Evolutionary conservation across 164 flowering plant genomes (phyloP).

Genomic region (Nymphaea colorata): DNA sequence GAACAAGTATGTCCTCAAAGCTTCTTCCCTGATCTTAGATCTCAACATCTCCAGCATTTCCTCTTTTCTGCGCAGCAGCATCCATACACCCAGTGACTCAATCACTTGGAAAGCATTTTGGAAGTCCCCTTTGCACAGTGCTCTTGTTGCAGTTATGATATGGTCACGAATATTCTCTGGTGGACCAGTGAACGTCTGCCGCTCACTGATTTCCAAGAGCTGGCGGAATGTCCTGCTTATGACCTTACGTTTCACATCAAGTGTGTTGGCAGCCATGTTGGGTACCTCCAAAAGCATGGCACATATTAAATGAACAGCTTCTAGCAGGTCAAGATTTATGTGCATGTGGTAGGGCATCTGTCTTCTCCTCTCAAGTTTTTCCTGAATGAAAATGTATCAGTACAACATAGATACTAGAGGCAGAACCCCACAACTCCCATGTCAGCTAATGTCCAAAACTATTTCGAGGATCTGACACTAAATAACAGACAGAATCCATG

Average conservation of each 20-base stretch:
- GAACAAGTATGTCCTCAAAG: slow-evolving; percentile 77
- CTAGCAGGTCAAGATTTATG: slow-evolving; percentile 89
- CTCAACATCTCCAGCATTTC: slow-evolving; percentile 61
- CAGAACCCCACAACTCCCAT: no score
- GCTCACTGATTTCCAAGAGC: slow-evolving; percentile 70
- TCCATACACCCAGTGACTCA: slow-evolving; percentile 74
- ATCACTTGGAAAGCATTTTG: slow-evolving; percentile 62
- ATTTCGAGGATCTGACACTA: no score
- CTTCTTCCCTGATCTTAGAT: slow-evolving; percentile 87
- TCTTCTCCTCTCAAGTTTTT: slow-evolving; percentile 80
- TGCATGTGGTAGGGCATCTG: slow-evolving; percentile 99
- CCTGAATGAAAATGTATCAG: slow-evolving; percentile 49
- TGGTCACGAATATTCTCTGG: slow-evolving; percentile 95
- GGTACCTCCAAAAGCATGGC: slow-evolving; percentile 99
- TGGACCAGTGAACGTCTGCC: slow-evolving; percentile 83
- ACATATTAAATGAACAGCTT: slow-evolving; percentile 79
- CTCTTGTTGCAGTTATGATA: slow-evolving; percentile 84
- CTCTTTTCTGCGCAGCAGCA: slow-evolving; percentile 54
- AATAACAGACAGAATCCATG: no score
- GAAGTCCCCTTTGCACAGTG: slow-evolving; percentile 68
- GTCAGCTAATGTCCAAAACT: no score
- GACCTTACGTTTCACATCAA: slow-evolving; percentile 67
- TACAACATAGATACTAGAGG: no score
- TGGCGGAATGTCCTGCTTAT: slow-evolving; percentile 85
- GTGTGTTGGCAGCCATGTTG: slow-evolving; percentile 76